These are phyloP conservation scores for Candida corydali DNA, from an alignment of 805 yeast species.

Conservation along the genomic window DNA sequence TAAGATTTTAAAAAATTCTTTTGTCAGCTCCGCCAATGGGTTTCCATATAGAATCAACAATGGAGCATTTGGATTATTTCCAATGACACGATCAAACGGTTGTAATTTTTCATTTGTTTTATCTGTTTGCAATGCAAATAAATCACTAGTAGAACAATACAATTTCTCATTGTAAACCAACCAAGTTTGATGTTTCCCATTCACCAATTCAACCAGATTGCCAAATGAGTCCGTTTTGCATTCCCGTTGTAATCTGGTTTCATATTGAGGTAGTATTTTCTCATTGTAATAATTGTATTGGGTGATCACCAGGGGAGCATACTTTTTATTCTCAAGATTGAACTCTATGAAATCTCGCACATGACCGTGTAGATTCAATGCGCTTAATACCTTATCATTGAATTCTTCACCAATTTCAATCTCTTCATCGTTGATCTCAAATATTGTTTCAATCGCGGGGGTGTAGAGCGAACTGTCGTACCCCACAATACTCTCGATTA, in stretches of 20 bases:
- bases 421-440: conserved; percentile 9
- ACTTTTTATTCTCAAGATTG: conserved; percentile 42
- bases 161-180: conserved; percentile 46
- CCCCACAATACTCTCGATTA: conserved; percentile 38
- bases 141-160: conserved; percentile 66
- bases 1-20: conserved; percentile 54
- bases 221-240: conserved; percentile 33
- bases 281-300: conserved; percentile 52
- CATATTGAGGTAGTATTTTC: conserved; percentile 23
- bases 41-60: conserved; percentile 67
- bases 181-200: conserved; percentile 39
- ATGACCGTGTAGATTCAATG: conserved; percentile 9
- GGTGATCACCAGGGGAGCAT: conserved; percentile 61
- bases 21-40: conserved; percentile 45
- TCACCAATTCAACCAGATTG: conserved; percentile 18
- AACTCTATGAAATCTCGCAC: conserved; percentile 33
- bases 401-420: conserved; percentile 12
- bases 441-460: conserved; percentile 22
- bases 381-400: conserved; percentile 6
- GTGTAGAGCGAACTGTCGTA: conserved; percentile 33
- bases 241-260: conserved; percentile 14
- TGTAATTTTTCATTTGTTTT: conserved; percentile 18
- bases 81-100: conserved; percentile 65
- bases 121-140: conserved; percentile 71
- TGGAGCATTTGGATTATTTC: conserved; percentile 46